Conservation (phyloP, 2,329 filamentous ascomycete genomes). For the Colletotrichum sp. region DNA sequence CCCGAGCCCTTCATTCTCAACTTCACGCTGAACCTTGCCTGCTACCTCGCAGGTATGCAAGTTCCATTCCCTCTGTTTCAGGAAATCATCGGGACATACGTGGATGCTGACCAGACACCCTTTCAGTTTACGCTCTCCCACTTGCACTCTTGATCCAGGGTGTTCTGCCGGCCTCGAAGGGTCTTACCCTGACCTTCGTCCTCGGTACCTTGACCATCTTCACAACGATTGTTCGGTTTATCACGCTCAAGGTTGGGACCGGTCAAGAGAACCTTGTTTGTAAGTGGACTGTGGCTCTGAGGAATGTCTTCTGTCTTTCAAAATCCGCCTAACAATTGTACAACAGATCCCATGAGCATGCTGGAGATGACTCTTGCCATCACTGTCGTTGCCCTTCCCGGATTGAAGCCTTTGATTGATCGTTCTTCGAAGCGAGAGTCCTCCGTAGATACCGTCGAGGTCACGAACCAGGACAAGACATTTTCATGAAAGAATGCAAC, state of each 20-base stretch:
- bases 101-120: neutral
- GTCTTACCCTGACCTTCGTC: slow-evolving; percentile 25
- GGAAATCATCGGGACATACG: neutral
- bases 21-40: slow-evolving; percentile 35
- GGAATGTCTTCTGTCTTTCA: fast-evolving
- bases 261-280: slow-evolving; percentile 29
- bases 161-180: slow-evolving; percentile 23
- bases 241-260: slow-evolving; percentile 25
- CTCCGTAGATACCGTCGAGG: slow-evolving; percentile 8
- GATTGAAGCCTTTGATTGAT: slow-evolving; percentile 25
- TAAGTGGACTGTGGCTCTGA: slow-evolving; percentile 8
- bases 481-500: neutral
- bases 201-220: slow-evolving; percentile 28
- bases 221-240: slow-evolving; percentile 27
- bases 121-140: slow-evolving; percentile 33
- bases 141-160: slow-evolving; percentile 31
- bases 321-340: neutral
- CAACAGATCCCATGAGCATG: slow-evolving; percentile 23
- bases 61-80: too few species aligned
- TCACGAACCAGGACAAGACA: slow-evolving; percentile 8
- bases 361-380: slow-evolving; percentile 27
- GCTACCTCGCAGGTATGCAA: slow-evolving; percentile 31
- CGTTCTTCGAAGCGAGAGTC: neutral
- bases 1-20: slow-evolving; percentile 36
- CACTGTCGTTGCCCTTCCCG: slow-evolving; percentile 24